Evolutionary conservation across 345 rosid species (phyloP), one percentile per base, ranked within the genome.

Genomic region (Hevea brasiliensis): DNA sequence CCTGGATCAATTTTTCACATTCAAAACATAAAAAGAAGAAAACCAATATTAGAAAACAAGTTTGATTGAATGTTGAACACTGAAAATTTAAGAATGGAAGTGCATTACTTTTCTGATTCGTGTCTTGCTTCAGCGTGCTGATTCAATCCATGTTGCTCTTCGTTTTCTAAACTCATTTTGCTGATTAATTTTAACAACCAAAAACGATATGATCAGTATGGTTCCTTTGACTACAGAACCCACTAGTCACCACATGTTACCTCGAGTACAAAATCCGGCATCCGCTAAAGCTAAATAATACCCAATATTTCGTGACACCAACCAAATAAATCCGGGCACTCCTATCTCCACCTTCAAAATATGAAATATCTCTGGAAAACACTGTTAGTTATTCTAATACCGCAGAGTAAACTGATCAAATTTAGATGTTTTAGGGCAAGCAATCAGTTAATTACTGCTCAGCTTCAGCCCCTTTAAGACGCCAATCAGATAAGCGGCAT

Each of bases 151-250:
- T 59, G 73, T 24, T 78, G 81, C 62, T 76, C 89, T 74, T 84
- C 93, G 61, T 65, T 81, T 59, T 85, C 86, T 67, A 82, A 54
- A 89, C 85, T 95, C 99, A 95, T 92, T 77, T 79, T 83, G 78
- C 74, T 61, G 67, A 32, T 32, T 35, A 29, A 24, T 27, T 59
- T 26, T 32, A 44, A 17, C 65, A 35, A 48, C 21, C 7, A 41
- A 32, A 45, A 29, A 59, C 3, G 7, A 35, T 7, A 45, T 50
- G 50, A 24, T 29, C 72, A 71, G 37, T 41, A 13, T 20, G 5
- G 15, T 67, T 51, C 47, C 37, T 61, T 11, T 11, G 56, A 66
- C 42, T 54, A 20, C 66, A 58, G 24, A 37, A 53, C 1, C 55
- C 35, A 7, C 71, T 44, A 17, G 8, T 59, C 71, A 60, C 72